Evolutionary conservation across 2,329 filamentous ascomycete species (phyloP), one percentile per base, ranked within the genome.

Genomic region (Neoscytalidium dimidiatum): DNA sequence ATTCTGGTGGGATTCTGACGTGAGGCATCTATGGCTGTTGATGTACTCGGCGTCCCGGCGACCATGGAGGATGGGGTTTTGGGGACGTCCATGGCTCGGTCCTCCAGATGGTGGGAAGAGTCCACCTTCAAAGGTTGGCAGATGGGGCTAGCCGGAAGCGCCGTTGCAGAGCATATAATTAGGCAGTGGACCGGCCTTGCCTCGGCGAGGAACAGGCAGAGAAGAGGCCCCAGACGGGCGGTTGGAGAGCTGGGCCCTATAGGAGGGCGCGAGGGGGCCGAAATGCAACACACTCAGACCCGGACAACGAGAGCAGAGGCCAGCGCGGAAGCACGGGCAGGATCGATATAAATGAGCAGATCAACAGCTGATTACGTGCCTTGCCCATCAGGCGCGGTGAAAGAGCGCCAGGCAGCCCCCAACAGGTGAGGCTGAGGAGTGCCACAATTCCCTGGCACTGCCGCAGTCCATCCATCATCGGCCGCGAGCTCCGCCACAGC

Each of bases 371-470:
- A 52, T 56, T 43, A 28, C 23, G 23, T 58, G 53, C 53, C 53
- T 43, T 26, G 53, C 53, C 3, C 33, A n/a, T 57, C 52, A 57
- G 52, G 52, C 52, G 51, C 51, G 51, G 51, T 21, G 8, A 14
- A n/a, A 9, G 35, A 21, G 21, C 33, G 57, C 57, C 41, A 38
- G 57, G 44, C 57, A 61, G 57, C 41, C 43, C 57, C 57, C 43
- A 46, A 61, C 41, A 21, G 28, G 26, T 33, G 43, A 49, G 57
- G 57, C 57, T 61, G 57, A 61, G 57, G 44, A 46, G 41, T 61
- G 43, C 57, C 41, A 61, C 53, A 58, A 58, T 58, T 28, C 23
- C 19, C 35, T 26, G 26, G 53, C 53, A 58, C 53, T 58, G 53
- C 53, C 53, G 53, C 35, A 52, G n/a, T n/a, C n/a, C 49, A 35